Evolutionary conservation across 495 filamentous ascomycete genomes (phyloP), one percentile per base, ranked within the genome.

Genomic region (Elaphomyces granulatus): DNA sequence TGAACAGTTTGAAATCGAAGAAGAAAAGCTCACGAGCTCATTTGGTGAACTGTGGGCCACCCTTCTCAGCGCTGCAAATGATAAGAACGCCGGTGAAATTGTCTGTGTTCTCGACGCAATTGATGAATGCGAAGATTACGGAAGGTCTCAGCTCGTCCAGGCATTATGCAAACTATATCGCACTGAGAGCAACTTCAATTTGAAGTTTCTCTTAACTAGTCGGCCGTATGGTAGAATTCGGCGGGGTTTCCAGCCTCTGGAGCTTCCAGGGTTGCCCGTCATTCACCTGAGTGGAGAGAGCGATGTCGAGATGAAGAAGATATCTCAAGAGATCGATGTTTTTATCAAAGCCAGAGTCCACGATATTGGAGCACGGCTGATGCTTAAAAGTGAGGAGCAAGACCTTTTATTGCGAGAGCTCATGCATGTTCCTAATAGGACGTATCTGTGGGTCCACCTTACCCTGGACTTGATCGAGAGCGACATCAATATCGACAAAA

Each of bases 101-200:
- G 49, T 61, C 20, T 56, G 58, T 44, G 44, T 68, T 28, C 40
- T 67, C 0, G 64, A 68, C 40, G 64, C 49, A n/a, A 40, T 68
- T 4, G 64, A 68, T 36, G 63, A 68, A 47, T 68, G 61, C 37
- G 42, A 10, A 0, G 37, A 44, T 16, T 36, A n/a, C 9, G 47
- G 46, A 18, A 34, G 20, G 19, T 20, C 36, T n/a, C 28, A 35
- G n/a, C 47, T 57, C 2, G 42, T 62, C 10, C n/a, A 17, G 14
- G 43, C 33, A 6, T 35, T 38, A 32, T 34, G 40, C 18, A 28
- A 53, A 57, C 34, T 53, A 36, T 14, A 45, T 67, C 19, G 36
- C 45, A 20, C 36, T 7, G 28, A 21, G 9, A 26, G 37, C 0
- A 37, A 33, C 30, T 42, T 21, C 30, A 50, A 53, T 17, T 17